A percentile compares a stretch with the other conserved stretches of the same genome.
Conservation (phyloP, 2,329 filamentous ascomycete genomes). For the Penicillium carneum region DNA sequence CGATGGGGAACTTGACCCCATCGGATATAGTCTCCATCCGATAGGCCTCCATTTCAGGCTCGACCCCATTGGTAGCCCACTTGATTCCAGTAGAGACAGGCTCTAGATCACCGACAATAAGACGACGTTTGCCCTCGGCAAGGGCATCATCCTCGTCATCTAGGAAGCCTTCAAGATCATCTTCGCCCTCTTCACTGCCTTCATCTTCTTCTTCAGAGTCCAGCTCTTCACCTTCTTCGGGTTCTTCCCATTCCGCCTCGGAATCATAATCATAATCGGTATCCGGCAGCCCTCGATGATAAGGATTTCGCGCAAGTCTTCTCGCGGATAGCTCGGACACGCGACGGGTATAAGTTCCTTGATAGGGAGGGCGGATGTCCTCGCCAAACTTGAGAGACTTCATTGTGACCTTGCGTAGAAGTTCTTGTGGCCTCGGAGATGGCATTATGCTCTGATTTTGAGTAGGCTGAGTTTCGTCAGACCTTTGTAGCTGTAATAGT, state of each 20-base stretch:
- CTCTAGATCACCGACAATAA: slow-evolving; percentile 71
- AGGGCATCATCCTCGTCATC: slow-evolving; percentile 80
- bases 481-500: slow-evolving; percentile 62
- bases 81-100: slow-evolving; percentile 81
- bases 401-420: slow-evolving; percentile 60
- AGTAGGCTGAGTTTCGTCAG: slow-evolving; percentile 35
- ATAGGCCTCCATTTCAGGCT: slow-evolving; percentile 64
- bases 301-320: slow-evolving; percentile 63
- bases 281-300: slow-evolving; percentile 59
- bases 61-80: slow-evolving; percentile 70
- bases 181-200: slow-evolving; percentile 70
- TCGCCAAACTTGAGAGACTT: slow-evolving; percentile 68
- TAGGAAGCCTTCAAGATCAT: slow-evolving; percentile 87
- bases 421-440: slow-evolving; percentile 45
- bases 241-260: slow-evolving; percentile 71
- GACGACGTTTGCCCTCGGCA: slow-evolving; percentile 63
- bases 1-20: slow-evolving; percentile 66
- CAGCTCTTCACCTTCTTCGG: slow-evolving; percentile 75
- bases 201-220: slow-evolving; percentile 70
- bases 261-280: slow-evolving; percentile 72
- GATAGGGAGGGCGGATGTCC: slow-evolving; percentile 69
- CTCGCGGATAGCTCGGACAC: slow-evolving; percentile 51
- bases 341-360: slow-evolving; percentile 65
- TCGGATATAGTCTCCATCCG: slow-evolving; percentile 76
- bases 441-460: slow-evolving; percentile 44